Evolutionary conservation across 2,329 filamentous ascomycete genomes (phyloP).

Genomic region (Calonectria henricotiae): DNA sequence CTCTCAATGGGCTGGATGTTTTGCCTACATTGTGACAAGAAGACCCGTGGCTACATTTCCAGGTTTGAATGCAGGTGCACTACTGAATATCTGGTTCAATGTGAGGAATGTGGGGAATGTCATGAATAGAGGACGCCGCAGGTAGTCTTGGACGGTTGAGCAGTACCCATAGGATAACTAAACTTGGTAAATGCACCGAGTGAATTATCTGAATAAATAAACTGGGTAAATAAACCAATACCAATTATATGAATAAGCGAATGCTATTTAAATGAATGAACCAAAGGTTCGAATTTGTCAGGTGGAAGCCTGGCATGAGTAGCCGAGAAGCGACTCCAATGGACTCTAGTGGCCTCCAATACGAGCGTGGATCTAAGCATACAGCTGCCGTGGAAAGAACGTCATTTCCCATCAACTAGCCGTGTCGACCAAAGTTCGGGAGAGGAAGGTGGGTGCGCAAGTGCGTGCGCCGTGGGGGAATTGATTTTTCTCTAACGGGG

Average conservation of each 20-base stretch:
- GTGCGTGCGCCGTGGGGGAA: constrained; percentile 3
- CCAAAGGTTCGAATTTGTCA: too few species aligned
- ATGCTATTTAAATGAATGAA: too few species aligned
- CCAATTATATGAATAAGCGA: too few species aligned
- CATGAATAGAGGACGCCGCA: too few species aligned
- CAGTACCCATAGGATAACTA: too few species aligned
- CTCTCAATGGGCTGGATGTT: rapidly evolving
- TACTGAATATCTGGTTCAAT: neutral
- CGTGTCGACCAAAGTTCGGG: neutral
- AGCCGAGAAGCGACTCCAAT: neutral
- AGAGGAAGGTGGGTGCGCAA: constrained; percentile 15
- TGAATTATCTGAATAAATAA: too few species aligned
- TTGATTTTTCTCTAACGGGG: neutral
- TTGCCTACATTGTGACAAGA: neutral
- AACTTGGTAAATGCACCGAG: too few species aligned
- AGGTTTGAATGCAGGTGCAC: neutral
- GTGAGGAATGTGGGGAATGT: neutral
- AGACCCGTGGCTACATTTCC: neutral
- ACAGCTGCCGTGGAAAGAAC: constrained; percentile 3
- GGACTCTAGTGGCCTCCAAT: neutral
- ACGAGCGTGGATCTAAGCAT: neutral
- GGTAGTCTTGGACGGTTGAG: too few species aligned
- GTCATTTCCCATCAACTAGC: neutral
- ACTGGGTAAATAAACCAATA: too few species aligned
- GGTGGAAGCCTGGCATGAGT: too few species aligned